Percentiles rank a stretch among this genome's conserved stretches.
Evolutionary conservation across 352 stramenopile genomes (phyloP).

Genomic region (Nothophytophthora sp.): DNA sequence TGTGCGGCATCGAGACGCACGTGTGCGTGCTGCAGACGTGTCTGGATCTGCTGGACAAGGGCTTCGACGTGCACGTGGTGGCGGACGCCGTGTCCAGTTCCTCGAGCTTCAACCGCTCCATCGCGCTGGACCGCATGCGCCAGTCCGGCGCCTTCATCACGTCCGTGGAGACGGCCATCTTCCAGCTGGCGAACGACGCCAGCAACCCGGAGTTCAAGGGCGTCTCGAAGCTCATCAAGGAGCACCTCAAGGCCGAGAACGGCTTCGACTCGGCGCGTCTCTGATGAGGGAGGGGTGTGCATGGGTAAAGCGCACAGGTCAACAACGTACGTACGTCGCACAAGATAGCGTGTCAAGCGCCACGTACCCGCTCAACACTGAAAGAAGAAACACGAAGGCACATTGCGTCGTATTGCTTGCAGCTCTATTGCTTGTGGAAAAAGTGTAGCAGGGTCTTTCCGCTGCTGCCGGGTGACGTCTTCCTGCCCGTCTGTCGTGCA

Average conservation of each 20-base stretch:
- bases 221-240: slow-evolving; percentile 95
- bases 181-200: slow-evolving; percentile 93
- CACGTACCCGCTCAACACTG: no score
- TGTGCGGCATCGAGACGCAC: slow-evolving; percentile 98
- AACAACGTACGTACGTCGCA: no score
- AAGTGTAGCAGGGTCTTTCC: slow-evolving; percentile 48
- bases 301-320: no score
- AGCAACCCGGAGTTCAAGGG: slow-evolving; percentile 93
- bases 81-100: slow-evolving; percentile 94
- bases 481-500: slow-evolving; percentile 9
- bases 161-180: slow-evolving; percentile 94
- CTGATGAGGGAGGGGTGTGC: no score
- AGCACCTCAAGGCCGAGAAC: slow-evolving; percentile 77
- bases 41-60: slow-evolving; percentile 95
- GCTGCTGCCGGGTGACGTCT: slow-evolving; percentile 9
- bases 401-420: no score
- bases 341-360: no score
- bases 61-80: slow-evolving; percentile 97
- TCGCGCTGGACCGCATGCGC: slow-evolving; percentile 94
- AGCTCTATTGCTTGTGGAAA: slow-evolving; percentile 30
- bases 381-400: no score
- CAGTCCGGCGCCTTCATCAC: slow-evolving; percentile 95
- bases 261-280: slow-evolving; percentile 56
- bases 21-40: slow-evolving; percentile 97
- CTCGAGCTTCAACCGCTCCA: slow-evolving; percentile 87